phyloP scores from a whole-genome alignment of 192 early-diverging fungal species.

The Backusella liffmaniae region DNA sequence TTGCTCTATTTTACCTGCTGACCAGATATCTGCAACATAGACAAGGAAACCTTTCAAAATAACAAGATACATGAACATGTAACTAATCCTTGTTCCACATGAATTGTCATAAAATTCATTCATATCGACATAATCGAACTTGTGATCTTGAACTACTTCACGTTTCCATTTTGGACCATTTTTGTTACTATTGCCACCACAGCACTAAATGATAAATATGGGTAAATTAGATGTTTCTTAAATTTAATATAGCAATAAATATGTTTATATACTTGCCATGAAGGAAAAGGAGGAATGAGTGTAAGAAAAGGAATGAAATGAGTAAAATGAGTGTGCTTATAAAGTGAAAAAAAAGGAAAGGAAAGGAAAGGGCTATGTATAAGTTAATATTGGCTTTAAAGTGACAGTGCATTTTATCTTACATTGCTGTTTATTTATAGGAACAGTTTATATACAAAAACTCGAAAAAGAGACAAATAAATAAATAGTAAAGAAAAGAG shows the following conservation, averaged over 20 bases:
- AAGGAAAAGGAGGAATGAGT: neutral
- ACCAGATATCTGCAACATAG: constrained; percentile 80
- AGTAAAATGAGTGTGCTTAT: neutral
- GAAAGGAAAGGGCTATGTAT: neutral
- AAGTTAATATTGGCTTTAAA: neutral
- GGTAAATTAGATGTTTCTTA: neutral
- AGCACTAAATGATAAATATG: neutral
- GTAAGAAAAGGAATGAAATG: neutral
- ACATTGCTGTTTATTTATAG: neutral
- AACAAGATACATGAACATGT: constrained; percentile 61
- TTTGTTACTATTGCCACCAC: constrained; percentile 1
- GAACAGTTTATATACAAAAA: neutral
- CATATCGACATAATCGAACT: constrained; percentile 87
- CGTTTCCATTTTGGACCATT: constrained; percentile 72
- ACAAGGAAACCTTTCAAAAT: constrained; percentile 75
- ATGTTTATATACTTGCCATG: neutral
- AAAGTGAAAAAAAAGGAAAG: neutral
- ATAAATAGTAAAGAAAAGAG: neutral
- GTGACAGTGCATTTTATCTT: neutral
- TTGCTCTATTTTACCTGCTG: constrained; percentile 44
- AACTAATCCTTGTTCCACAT: constrained; percentile 44
- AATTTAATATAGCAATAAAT: neutral
- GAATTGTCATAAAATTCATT: constrained; percentile 67
- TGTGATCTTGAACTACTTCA: constrained; percentile 79
- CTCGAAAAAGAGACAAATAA: neutral